Base-by-base conservation (phyloP, 1,284 basidiomycete species). In the Porodaedalea pini region DNA sequence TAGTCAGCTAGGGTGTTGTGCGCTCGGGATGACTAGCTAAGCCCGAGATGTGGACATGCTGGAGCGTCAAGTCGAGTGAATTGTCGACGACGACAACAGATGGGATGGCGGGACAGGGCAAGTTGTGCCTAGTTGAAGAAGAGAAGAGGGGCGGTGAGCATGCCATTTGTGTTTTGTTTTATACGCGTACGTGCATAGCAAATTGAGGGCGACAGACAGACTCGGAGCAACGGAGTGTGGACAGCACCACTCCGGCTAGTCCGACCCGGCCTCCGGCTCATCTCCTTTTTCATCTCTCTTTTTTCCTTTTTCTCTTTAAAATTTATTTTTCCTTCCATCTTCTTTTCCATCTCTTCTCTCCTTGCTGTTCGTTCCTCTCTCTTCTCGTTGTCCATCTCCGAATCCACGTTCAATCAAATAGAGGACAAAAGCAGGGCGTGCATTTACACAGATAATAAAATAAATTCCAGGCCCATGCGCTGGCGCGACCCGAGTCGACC, bases 201-300 rank as follows among this genome's bases (percentile, higher is more conserved):
- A n/a, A n/a, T n/a, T n/a, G 32, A 34, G 6, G 32, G 32, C 32
- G 32, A 34, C 32, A 34, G 13, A 34, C 32, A 13, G 32, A 34
- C 32, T 34, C 6, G 23, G n/a, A 47, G 23, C 19, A 21, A 19
- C 32, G 6, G 7, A 13, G 32, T 6, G 7, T 6, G 32, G 32
- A 34, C 32, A 34, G 32, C 32, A 34, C 32, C 32, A 34, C 25
- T 11, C 25, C 45, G 45, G 45, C 25, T 31, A 17, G 7, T n/a
- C 29, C 45, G 45, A 47, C 45, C 45, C 45, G 45, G 45, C n/a
- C n/a, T 27, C 25, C 45, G 45, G 45, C 21, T 44, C 41, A 44
- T 23, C 41, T 44, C 41, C 25, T 23, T 44, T 23, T 44, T 23
- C 17, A 21, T 1, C 3, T 19, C 34, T 34, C 15, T 43, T 19